Evolutionary conservation across 2,329 filamentous ascomycete species (phyloP).

Genomic region (Sporothrix sp.): DNA sequence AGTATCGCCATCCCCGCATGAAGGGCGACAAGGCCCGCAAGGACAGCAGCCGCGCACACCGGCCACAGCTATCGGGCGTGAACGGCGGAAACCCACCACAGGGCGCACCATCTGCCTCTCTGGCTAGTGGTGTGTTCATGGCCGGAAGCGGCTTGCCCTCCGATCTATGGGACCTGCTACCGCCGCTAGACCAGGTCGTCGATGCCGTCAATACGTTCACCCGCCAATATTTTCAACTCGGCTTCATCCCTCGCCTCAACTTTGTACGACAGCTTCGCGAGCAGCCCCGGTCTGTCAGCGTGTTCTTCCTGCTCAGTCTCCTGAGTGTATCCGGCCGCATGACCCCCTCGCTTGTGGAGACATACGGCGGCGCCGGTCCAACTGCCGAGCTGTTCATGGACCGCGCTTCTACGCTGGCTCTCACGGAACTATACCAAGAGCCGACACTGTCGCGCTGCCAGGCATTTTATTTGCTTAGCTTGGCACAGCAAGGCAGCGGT

Average conservation of each 20-base stretch:
- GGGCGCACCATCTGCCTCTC: no score
- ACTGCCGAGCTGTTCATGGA: conserved; percentile 46
- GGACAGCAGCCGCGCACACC: conserved; percentile 5
- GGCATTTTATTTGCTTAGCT: conserved; percentile 48
- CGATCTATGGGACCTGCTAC: conserved; percentile 42
- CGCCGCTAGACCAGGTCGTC: conserved; percentile 39
- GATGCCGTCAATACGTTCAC: conserved; percentile 46
- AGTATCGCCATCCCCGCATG: conserved; percentile 45
- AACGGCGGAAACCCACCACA: no score
- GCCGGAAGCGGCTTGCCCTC: conserved; percentile 18
- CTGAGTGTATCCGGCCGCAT: conserved; percentile 48
- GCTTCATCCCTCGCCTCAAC: conserved; percentile 46
- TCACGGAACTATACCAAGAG: conserved; percentile 41
- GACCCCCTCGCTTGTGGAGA: conserved; percentile 37
- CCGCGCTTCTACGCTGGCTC: conserved; percentile 37
- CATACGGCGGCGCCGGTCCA: conserved; percentile 41
- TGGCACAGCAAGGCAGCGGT: conserved; percentile 49
- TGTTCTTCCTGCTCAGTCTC: conserved; percentile 46
- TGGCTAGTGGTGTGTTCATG: no score
- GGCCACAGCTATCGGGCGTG: not conserved
- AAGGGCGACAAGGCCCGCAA: conserved; percentile 37
- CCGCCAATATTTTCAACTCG: conserved; percentile 47
- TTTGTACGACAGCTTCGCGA: conserved; percentile 39
- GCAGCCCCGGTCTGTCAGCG: conserved; percentile 38
- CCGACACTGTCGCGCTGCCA: conserved; percentile 47